A percentile compares a stretch with the other conserved stretches of the same genome.
Conservation (phyloP, 345 rosid species). For the Populus nigra region DNA sequence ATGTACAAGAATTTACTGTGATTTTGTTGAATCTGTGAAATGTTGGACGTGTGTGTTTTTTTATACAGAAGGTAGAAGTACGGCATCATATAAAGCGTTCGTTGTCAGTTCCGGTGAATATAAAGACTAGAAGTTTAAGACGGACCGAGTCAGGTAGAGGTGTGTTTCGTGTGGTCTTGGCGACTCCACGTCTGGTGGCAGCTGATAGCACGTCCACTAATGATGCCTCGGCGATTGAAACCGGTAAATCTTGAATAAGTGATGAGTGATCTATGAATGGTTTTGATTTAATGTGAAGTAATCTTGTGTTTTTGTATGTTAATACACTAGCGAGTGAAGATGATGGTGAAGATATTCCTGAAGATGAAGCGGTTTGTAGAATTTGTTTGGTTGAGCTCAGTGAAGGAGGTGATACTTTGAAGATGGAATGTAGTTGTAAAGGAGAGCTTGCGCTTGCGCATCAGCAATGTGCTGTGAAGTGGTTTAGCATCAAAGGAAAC, state of each 20-base stretch:
- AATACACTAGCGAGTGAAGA: constrained; percentile 31
- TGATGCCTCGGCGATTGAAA: constrained; percentile 26
- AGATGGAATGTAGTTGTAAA: constrained; percentile 67
- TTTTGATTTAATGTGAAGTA: not conserved
- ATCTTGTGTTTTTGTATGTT: not conserved
- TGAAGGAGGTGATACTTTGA: constrained; percentile 55
- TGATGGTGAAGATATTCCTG: constrained; percentile 50
- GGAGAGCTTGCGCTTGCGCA: constrained; percentile 73
- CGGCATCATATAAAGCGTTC: constrained; percentile 46
- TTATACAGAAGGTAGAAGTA: constrained; percentile 31
- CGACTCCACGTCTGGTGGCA: constrained; percentile 30
- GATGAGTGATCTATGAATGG: not conserved
- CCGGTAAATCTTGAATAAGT: constrained; percentile 23
- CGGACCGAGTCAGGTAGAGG: constrained; percentile 42
- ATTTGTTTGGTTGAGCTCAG: constrained; percentile 54
- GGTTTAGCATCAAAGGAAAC: constrained; percentile 66
- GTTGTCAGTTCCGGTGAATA: constrained; percentile 50
- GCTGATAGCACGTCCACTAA: constrained; percentile 22
- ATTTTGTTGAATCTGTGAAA: not conserved
- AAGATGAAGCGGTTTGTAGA: constrained; percentile 67
- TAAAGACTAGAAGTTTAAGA: constrained; percentile 41
- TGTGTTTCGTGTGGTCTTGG: constrained; percentile 47
- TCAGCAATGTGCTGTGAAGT: constrained; percentile 54
- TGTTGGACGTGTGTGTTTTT: not conserved
- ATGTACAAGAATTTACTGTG: not conserved